phyloP scores from a whole-genome alignment of 192 early-diverging fungal species.

The Backusella morwellensis region DNA sequence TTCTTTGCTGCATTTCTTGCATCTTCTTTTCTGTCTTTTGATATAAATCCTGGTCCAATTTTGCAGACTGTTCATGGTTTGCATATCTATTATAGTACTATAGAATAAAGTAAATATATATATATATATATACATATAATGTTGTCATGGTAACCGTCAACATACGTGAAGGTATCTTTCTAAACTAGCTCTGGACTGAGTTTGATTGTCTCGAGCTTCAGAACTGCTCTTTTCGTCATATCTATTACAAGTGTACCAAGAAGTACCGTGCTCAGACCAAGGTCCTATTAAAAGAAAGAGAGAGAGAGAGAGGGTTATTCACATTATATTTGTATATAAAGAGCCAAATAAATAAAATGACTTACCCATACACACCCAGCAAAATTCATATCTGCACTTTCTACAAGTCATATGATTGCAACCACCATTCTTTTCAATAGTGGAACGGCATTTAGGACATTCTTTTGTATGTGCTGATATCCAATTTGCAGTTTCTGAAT shows the following conservation, averaged over 20 bases:
- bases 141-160: no score
- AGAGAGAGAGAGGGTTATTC: neutral
- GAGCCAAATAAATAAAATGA: neutral
- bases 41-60: constrained; percentile 77
- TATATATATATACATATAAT: no score
- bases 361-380: constrained; percentile 95
- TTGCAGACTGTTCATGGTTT: constrained; percentile 95
- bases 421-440: constrained; percentile 99
- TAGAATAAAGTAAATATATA: no score
- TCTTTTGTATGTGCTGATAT: constrained; percentile 93
- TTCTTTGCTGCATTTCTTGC: constrained; percentile 91
- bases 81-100: constrained; percentile 97
- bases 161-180: constrained; percentile 93
- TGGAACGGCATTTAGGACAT: constrained; percentile 90
- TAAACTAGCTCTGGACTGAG: constrained; percentile 83
- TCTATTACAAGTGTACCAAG: constrained; percentile 97
- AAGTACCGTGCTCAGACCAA: constrained; percentile 93
- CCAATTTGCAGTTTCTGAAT: constrained; percentile 98
- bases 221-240: constrained; percentile 90
- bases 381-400: constrained; percentile 97
- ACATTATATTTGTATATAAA: neutral
- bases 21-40: constrained; percentile 91
- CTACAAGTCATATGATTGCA: constrained; percentile 99
- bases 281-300: constrained; percentile 38
- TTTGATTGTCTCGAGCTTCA: constrained; percentile 82